Evolutionary conservation across 148 eudicot genomes (phyloP), one percentile per base, ranked within the genome.

Genomic region (Heliosperma pusillum): DNA sequence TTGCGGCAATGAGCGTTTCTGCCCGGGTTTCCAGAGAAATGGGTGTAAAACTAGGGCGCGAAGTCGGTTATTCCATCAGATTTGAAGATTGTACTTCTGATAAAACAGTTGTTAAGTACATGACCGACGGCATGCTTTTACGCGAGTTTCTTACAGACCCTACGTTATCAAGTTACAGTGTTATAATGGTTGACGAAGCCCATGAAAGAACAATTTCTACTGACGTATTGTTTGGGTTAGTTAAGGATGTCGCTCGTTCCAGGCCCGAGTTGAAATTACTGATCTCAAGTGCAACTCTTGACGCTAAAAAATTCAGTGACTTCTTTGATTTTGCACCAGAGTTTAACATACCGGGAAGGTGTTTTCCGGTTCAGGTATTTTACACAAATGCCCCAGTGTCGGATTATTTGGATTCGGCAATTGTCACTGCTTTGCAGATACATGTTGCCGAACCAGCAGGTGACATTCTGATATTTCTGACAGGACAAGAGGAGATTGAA

Each of bases 401-500:
- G 11, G 94, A 91, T 81, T 91, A 91, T 82, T 65, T 91, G 77
- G 97, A 91, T 79, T 93, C 94, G 44, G 90, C 97, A 17, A 82
- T 91, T 45, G 90, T 91, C 33, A 89, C 94, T 6, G 88, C 90
- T 63, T 86, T 91, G 63, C 97, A 91, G 60, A 87, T 89, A 65
- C 94, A 91, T 76, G 94, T 88, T 55, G 88, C 88, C 10, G 87
- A 91, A 75, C 75, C 89, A 17, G 84, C 89, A 6, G 96, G 93
- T 20, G 97, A 91, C 76, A 86, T 91, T 70, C 79, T 91, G 42
- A 71, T 91, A 29, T 91, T 91, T 69, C 79, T 91, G 10, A 89
- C 90, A 52, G 97, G 97, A 7, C 97, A 91, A 82, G 91, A 91
- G 72, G 93, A 91, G 75, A 91, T 91, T 21, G 97, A 91, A 79